A percentile compares a stretch with the other conserved stretches of the same genome.
phyloP scores from a whole-genome alignment of 371 early-diverging fungal species.

The Mucor ambiguus region DNA sequence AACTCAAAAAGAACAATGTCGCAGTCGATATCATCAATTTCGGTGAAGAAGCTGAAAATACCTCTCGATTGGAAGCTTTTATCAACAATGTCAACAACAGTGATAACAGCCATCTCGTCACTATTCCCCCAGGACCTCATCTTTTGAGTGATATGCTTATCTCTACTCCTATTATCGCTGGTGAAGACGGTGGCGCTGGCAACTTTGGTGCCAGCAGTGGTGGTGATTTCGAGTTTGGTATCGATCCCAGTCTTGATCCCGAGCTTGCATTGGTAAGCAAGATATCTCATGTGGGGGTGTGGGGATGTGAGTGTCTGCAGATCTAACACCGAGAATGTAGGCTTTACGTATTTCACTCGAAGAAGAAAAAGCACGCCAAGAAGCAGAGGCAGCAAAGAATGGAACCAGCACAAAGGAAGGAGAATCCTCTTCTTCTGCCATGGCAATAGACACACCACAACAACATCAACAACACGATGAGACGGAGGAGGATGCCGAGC shows the following conservation, averaged over 20 bases:
- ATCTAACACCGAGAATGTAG: conserved; percentile 30
- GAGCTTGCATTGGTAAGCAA: conserved; percentile 87
- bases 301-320: not conserved
- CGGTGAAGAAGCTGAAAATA: conserved; percentile 93
- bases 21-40: conserved; percentile 96
- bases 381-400: conserved; percentile 61
- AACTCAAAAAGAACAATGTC: conserved; percentile 96
- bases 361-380: conserved; percentile 95
- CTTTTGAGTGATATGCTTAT: conserved; percentile 89
- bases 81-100: conserved; percentile 85
- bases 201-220: conserved; percentile 62
- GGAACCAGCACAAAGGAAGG: conserved; percentile 31
- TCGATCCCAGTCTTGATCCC: conserved; percentile 95
- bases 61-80: conserved; percentile 90
- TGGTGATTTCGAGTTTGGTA: conserved; percentile 91
- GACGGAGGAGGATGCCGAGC: conserved; percentile 53
- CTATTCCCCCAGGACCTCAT: conserved; percentile 96
- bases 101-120: conserved; percentile 85
- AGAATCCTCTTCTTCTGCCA: conserved; percentile 45
- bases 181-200: conserved; percentile 77
- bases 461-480: conserved; percentile 4
- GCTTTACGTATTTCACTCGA: conserved; percentile 96
- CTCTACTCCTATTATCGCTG: conserved; percentile 84
- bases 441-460: conserved; percentile 49
- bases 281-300: not conserved